Evolutionary conservation across 805 yeast species (phyloP).

Genomic region (Candida methanosorbosa): DNA sequence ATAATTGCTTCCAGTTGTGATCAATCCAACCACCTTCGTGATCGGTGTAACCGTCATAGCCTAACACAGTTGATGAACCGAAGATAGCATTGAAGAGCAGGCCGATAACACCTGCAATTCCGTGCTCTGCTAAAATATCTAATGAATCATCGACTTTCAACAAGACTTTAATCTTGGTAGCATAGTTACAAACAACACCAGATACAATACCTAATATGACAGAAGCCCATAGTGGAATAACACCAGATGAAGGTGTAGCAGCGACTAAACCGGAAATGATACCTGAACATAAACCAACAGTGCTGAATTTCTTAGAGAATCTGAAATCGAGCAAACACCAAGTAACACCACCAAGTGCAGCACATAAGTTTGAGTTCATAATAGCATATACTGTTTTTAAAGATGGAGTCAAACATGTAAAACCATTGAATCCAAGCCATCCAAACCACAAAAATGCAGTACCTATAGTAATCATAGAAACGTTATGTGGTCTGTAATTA

Average conservation of each 20-base stretch:
- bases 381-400: constrained; percentile 81
- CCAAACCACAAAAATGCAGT: constrained; percentile 87
- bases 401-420: constrained; percentile 76
- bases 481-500: constrained; percentile 92
- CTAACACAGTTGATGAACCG: constrained; percentile 81
- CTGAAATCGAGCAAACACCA: constrained; percentile 91
- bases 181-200: constrained; percentile 79
- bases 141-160: constrained; percentile 83
- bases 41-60: constrained; percentile 78
- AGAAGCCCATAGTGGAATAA: constrained; percentile 87
- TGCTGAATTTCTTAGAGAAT: constrained; percentile 83
- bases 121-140: constrained; percentile 98
- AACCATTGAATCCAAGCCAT: constrained; percentile 95
- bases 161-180: constrained; percentile 80
- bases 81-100: constrained; percentile 82
- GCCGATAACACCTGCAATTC: constrained; percentile 90
- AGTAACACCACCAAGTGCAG: constrained; percentile 82
- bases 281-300: constrained; percentile 94
- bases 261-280: constrained; percentile 93
- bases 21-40: constrained; percentile 91
- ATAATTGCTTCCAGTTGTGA: constrained; percentile 85
- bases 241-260: constrained; percentile 92
- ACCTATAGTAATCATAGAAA: constrained; percentile 83
- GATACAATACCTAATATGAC: constrained; percentile 75
- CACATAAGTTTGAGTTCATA: constrained; percentile 85